Conservation (phyloP, 23 red algal species). For the Pyropia yezoensis region DNA sequence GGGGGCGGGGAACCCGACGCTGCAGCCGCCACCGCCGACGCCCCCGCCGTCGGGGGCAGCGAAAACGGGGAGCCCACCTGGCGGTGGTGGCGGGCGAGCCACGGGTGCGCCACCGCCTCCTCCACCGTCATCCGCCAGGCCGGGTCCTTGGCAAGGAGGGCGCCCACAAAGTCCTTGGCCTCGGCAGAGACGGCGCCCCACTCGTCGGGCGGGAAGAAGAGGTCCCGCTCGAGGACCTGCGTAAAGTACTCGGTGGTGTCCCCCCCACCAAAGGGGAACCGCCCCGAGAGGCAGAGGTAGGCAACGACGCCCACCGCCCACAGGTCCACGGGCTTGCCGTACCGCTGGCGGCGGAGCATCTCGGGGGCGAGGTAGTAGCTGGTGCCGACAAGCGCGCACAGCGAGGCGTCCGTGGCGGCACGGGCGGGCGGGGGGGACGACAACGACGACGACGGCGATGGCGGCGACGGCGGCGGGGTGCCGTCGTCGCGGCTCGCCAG, state of each 20-base stretch:
- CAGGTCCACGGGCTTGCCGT: conserved; percentile 66
- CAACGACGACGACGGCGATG: no score
- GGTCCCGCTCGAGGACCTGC: conserved; percentile 36
- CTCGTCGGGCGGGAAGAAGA: conserved; percentile 60
- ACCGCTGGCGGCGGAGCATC: conserved; percentile 42
- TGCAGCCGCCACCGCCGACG: no score
- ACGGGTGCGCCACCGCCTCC: conserved; percentile 60
- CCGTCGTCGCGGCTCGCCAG: no score
- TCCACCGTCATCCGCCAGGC: conserved; percentile 55
- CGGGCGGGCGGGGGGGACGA: not conserved
- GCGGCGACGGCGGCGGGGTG: no score
- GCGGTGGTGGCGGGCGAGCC: conserved; percentile 16
- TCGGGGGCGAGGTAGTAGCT: conserved; percentile 76
- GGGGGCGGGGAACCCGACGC: no score
- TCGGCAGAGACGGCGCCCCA: conserved; percentile 51
- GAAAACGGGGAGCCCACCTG: no score
- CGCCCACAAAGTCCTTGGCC: conserved; percentile 52
- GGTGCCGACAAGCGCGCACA: conserved; percentile 69
- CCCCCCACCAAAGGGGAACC: conserved; percentile 58
- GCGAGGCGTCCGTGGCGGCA: conserved; percentile 3
- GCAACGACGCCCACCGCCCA: conserved; percentile 62
- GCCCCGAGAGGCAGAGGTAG: conserved; percentile 47
- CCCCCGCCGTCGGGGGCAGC: no score
- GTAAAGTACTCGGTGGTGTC: conserved; percentile 72
- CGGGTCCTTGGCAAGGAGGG: conserved; percentile 71